Evolutionary conservation across 1,139 yeast species (phyloP), one percentile per base, ranked within the genome.

Genomic region (Casaregolazyma suthepensis): DNA sequence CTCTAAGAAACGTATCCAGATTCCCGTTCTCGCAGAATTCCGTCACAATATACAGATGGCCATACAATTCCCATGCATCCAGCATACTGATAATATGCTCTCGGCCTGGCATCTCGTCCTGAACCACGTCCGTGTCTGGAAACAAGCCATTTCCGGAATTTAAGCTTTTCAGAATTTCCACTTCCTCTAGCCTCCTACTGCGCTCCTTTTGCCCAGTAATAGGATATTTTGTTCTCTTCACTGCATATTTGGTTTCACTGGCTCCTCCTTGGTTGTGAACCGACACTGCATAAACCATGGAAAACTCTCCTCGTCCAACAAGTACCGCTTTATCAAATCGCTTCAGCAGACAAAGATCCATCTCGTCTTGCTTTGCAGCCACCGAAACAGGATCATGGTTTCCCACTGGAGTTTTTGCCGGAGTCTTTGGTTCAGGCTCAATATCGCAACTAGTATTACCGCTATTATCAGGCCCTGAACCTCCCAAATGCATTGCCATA

Each of bases 11-110:
- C 54, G 81, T 80, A 65, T 84, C 95, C 51, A 93, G 72, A 23
- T 93, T 87, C 1, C 99, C 99, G 65, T 93, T 91, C 66, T 93
- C 99, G 71, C 97, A 93, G 66, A 75, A 90, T 64, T 91, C 98
- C 1, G 96, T 91, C 94, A 91, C 89, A 45, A 93, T 88, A 68
- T 91, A 93, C 61, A 86, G 80, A 62, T 84, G 83, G 52, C 82
- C 82, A 60, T 79, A 77, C 63, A 74, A 74, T 61, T 88, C 95
- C 98, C 98, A 93, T 10, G 90, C 90, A 65, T 89, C 91, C 31
- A 87, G 79, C 59, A 88, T 81, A 60, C 83, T 83, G 44, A 93
- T 81, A 47, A 91, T 80, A 66, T 87, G 85, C 61, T 87, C 96
- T 60, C 83, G 82, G 2, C 93, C 95, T 59, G 85, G 93, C 57